phyloP scores from a whole-genome alignment of 306 rosid genomes.

The Vigna nakashimae region DNA sequence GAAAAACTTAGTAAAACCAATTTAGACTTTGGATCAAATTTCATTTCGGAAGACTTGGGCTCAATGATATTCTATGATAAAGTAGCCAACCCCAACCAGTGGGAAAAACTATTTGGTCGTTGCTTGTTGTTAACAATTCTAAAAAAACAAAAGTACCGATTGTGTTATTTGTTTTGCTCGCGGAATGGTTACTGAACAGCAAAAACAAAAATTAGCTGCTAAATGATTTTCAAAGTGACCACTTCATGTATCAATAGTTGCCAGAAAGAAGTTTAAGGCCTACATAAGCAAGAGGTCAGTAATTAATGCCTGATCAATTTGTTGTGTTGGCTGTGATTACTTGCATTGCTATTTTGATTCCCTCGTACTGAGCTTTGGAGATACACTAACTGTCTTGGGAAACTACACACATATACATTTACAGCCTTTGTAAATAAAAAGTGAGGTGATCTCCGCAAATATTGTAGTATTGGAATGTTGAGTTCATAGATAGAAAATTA shows the following conservation, averaged over 20 bases:
- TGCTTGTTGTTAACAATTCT: constrained; percentile 31
- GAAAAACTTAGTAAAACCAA: constrained; percentile 11
- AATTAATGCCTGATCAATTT: constrained; percentile 16
- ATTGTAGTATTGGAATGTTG: background rate
- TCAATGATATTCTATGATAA: constrained; percentile 7
- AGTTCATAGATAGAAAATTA: constrained; percentile 32
- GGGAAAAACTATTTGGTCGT: constrained; percentile 1
- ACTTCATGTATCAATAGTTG: constrained; percentile 34
- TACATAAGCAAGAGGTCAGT: constrained; percentile 22
- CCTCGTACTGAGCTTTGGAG: constrained; percentile 14
- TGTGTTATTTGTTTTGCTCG: background rate
- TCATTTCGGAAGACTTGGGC: background rate
- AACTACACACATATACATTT: constrained; percentile 5
- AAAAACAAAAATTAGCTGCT: constrained; percentile 18
- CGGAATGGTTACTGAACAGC: constrained; percentile 15
- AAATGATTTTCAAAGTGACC: constrained; percentile 9
- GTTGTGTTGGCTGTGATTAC: constrained; percentile 19
- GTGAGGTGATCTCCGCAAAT: constrained; percentile 11
- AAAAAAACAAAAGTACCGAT: background rate
- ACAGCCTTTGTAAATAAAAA: constrained; percentile 14
- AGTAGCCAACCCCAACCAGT: background rate
- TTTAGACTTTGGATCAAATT: background rate
- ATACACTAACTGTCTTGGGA: constrained; percentile 23
- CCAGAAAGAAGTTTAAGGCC: constrained; percentile 31
- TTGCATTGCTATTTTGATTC: constrained; percentile 35